Base-by-base conservation (phyloP, 2,329 filamentous ascomycete species). In the Rutstroemia sp. region DNA sequence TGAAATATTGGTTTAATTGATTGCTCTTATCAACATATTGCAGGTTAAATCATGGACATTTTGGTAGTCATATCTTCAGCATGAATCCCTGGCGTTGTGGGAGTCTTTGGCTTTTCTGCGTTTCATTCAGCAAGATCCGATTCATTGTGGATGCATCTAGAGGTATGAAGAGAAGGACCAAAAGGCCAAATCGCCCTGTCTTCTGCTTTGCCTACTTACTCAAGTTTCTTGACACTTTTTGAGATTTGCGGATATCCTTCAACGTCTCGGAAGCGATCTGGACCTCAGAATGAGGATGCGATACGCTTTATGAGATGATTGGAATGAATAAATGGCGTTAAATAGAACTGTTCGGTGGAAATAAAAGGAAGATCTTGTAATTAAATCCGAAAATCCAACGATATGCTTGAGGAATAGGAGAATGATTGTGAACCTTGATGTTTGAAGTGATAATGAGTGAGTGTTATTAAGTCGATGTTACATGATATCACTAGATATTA, bases 51-150 rank as follows among this genome's bases (percentile, higher is more conserved):
- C 61, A 63, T 64, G 51, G 48, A 60, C 57, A 49, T 62, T 57
- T 52, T 58, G 51, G 50, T 60, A 56, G 46, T 38, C 30, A 60
- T 56, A 55, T 54, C 50, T 55, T 56, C 58, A 51, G 48, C 61
- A 64, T 63, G 56, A 54, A 58, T 54, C 58, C 48, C 56, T 48
- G 65, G 65, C 64, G 65, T 67, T 65, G 23, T 54, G 60, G 61
- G 56, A 51, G 59, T 51, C 42, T 46, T 8, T 45, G 12, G 9
- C 25, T 23, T 37, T 51, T 47, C 19, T 39, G 52, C 44, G 39
- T 56, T 47, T 25, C 42, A 44, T 27, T 37, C 23, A 34, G 16
- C 37, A 47, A 46, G 48, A 51, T 51, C 19, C 21, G 27, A 39
- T 27, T 17, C 14, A 47, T 44, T 42, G 23, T 52, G 54, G 30